Evolutionary conservation across 1,284 basidiomycete species (phyloP).

Genomic region (Pseudozyma flocculosa): DNA sequence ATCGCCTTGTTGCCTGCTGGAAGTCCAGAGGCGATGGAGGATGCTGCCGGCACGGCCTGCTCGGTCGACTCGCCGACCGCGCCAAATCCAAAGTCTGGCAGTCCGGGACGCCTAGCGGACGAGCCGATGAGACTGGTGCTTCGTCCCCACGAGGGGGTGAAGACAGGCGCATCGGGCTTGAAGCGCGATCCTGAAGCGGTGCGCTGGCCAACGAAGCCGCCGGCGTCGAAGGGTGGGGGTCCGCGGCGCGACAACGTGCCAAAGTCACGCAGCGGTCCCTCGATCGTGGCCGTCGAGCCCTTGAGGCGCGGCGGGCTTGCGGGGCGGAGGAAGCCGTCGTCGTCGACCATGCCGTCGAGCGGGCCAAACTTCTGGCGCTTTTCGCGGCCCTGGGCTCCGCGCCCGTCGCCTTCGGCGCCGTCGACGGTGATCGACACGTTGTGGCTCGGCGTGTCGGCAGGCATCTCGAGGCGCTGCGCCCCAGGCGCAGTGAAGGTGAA

Average conservation of each 20-base stretch:
- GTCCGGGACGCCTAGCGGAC: slow-evolving; percentile 16
- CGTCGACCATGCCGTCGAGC: slow-evolving; percentile 22
- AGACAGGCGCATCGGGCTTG: slow-evolving; percentile 36
- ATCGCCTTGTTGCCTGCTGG: slow-evolving; percentile 35
- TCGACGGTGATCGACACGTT: background rate
- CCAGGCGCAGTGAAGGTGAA: slow-evolving; percentile 47
- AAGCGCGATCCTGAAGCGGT: slow-evolving; percentile 25
- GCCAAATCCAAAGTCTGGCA: slow-evolving; percentile 26
- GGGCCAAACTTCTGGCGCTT: slow-evolving; percentile 36
- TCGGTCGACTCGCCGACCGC: background rate
- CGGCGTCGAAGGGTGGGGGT: slow-evolving; percentile 33
- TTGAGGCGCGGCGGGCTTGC: slow-evolving; percentile 30
- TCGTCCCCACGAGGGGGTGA: slow-evolving; percentile 38
- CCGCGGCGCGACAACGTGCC: slow-evolving; percentile 20
- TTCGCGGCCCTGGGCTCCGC: slow-evolving; percentile 36
- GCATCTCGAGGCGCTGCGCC: slow-evolving; percentile 16
- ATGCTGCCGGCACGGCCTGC: too few species aligned
- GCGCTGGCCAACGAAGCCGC: slow-evolving; percentile 10
- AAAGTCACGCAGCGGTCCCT: slow-evolving; percentile 36
- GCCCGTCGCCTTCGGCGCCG: slow-evolving; percentile 2
- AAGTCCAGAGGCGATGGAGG: slow-evolving; percentile 11
- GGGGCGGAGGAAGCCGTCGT: slow-evolving; percentile 8
- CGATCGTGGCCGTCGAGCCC: slow-evolving; percentile 42
- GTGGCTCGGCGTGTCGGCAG: too few species aligned
- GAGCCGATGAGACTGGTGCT: slow-evolving; percentile 3